Evolutionary conservation across 371 early-diverging fungal genomes (phyloP).

Genomic region (Blakeslea trispora): DNA sequence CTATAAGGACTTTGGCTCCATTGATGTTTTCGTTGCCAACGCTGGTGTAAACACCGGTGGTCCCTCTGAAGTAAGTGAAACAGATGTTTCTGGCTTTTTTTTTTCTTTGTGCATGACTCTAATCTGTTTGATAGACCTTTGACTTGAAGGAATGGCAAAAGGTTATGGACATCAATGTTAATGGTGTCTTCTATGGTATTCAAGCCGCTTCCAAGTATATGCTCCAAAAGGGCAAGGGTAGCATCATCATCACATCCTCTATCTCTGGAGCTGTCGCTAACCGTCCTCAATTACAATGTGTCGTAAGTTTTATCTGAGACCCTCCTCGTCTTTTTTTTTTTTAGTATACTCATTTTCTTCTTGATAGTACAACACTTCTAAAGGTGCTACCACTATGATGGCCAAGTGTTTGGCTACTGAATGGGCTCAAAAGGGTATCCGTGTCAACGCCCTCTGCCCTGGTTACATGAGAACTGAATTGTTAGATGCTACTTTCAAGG

Average conservation of each 20-base stretch:
- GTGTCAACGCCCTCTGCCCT: conserved; percentile 51
- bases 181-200: conserved; percentile 48
- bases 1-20: conserved; percentile 41
- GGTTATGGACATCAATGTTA: conserved; percentile 49
- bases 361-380: conserved; percentile 56
- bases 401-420: conserved; percentile 48
- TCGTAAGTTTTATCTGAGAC: conserved; percentile 31
- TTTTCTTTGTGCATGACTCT: not conserved
- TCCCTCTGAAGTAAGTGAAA: conserved; percentile 32
- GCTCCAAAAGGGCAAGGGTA: conserved; percentile 45
- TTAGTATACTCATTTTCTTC: not conserved
- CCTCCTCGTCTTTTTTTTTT: not conserved
- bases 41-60: conserved; percentile 47
- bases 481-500: conserved; percentile 35
- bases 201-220: conserved; percentile 47
- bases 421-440: conserved; percentile 48
- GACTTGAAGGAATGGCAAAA: conserved; percentile 40
- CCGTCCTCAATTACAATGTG: conserved; percentile 48
- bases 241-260: conserved; percentile 47
- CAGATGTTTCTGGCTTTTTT: not conserved
- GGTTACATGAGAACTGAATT: conserved; percentile 54
- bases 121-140: conserved; percentile 23
- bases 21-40: conserved; percentile 54
- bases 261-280: conserved; percentile 50
- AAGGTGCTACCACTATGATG: conserved; percentile 67